A percentile compares a stretch with the other conserved stretches of the same genome.
phyloP scores from a whole-genome alignment of 495 filamentous ascomycete species.

The Melanomma pulvis-pyrius region DNA sequence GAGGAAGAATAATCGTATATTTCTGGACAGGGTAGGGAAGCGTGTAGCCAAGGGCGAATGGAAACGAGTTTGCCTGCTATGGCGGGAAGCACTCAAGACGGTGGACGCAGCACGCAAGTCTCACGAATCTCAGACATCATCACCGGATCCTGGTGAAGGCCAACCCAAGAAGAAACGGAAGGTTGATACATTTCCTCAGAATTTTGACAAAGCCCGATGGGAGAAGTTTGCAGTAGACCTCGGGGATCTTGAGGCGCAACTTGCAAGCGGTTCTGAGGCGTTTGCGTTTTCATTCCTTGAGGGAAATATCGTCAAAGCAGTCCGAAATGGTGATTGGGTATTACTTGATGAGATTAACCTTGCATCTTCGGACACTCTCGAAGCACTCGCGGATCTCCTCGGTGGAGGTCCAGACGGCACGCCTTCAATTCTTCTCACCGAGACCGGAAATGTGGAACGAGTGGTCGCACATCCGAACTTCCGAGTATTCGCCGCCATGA shows the following conservation, averaged over 20 bases:
- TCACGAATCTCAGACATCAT: conserved; percentile 41
- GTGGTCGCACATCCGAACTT: conserved; percentile 91
- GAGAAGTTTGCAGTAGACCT: conserved; percentile 73
- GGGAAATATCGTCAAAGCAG: conserved; percentile 89
- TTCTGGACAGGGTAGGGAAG: conserved; percentile 76
- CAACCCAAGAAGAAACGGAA: conserved; percentile 82
- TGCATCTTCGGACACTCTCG: conserved; percentile 89
- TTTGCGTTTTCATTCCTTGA: conserved; percentile 97
- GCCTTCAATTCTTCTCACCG: conserved; percentile 84
- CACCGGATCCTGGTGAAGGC: conserved; percentile 51
- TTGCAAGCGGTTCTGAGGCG: conserved; percentile 73
- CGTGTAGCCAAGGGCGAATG: conserved; percentile 80
- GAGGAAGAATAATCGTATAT: conserved; percentile 79
- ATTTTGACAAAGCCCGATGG: conserved; percentile 63
- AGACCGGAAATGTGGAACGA: conserved; percentile 87
- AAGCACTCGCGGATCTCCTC: conserved; percentile 87
- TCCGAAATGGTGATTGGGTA: conserved; percentile 95
- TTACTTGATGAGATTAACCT: conserved; percentile 98
- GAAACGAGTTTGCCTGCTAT: conserved; percentile 77
- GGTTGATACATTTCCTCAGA: conserved; percentile 57
- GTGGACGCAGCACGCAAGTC: conserved; percentile 66
- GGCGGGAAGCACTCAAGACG: conserved; percentile 85
- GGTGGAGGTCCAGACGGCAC: conserved; percentile 63
- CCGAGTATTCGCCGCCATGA: conserved; percentile 97
- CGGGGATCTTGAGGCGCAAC: conserved; percentile 78